Conservation (phyloP, 176 grass and related monocot genomes). For the Oryza meridionalis region DNA sequence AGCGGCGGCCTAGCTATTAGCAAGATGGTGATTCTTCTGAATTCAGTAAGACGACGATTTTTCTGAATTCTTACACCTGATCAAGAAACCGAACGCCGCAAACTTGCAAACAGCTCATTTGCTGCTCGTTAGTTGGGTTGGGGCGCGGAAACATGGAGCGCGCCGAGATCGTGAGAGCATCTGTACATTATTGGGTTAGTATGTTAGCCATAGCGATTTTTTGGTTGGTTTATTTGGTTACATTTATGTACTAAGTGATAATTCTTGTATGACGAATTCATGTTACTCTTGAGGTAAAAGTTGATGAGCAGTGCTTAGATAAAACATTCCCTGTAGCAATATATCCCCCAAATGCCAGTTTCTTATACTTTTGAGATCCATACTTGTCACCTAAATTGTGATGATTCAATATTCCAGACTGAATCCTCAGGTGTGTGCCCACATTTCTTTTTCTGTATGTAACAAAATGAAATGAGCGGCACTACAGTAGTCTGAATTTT, state of each 20-base stretch:
- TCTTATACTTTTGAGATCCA: background rate
- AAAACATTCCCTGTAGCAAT: conserved; percentile 4
- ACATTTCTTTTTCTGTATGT: background rate
- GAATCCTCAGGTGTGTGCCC: background rate
- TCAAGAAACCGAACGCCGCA: background rate
- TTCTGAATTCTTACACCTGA: background rate
- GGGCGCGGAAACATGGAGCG: conserved; percentile 8
- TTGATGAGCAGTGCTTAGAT: conserved; percentile 25
- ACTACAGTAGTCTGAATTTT: conserved; percentile 8
- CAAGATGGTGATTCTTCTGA: background rate
- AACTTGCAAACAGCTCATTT: conserved; percentile 26
- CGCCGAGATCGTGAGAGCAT: conserved; percentile 33
- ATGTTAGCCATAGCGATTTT: conserved; percentile 54
- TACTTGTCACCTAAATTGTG: background rate
- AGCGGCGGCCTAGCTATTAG: conserved; percentile 39
- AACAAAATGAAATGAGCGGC: background rate
- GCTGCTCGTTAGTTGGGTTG: conserved; percentile 9
- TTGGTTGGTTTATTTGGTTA: conserved; percentile 40
- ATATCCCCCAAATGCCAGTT: background rate
- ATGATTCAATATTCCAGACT: conserved; percentile 24
- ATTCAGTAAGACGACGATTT: background rate
- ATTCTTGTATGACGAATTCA: conserved; percentile 48
- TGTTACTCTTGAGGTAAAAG: conserved; percentile 31
- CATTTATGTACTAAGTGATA: conserved; percentile 42
- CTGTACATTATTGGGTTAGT: conserved; percentile 60